Base-by-base conservation (phyloP, 1,139 yeast species). In the Nadsonia commutata region DNA sequence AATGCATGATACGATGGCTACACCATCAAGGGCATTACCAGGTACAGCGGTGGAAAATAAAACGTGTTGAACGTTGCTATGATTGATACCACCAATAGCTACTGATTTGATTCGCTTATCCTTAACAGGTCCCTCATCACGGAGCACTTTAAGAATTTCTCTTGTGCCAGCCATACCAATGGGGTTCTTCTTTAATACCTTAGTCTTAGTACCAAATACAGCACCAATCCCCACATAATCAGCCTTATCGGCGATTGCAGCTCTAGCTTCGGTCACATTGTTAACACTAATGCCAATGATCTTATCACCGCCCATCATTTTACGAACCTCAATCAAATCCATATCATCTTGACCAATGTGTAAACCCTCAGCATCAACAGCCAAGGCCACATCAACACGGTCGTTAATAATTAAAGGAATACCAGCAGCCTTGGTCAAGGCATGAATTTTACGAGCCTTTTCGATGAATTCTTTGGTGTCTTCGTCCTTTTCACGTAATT, bases 311-410 rank as follows among this genome's bases (percentile, higher is more conserved):
- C 95, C 95, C 20, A 88, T 60, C 37, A 83, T 54, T 51, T 66
- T 57, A 37, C 96, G 62, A 0, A 76, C 93, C 21, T 68, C 51
- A 1, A 60, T 59, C 2, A 80, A 80, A 38, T 64, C 66, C 84
- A 88, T 82, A 56, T 88, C 97, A 46, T 80, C 90, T 59, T 86
- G 96, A 1, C 97, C 97, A 18, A 88, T 85, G 63, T 88, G 97
- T 16, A 88, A 80, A 31, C 95, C 95, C 47, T 86, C 95, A 0
- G 95, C 95, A 53, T 74, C 93, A 44, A 84, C 68, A 0, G 96
- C 96, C 43, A 86, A 64, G 0, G 95, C 96, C 5, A 88, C 85
- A 56, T 88, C 97, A 6, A 85, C 72, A 40, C 96, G 65, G 56
- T 88, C 96, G 55, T 88, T 85, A 55, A 88, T 86, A 31, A 88